These are phyloP conservation scores for Penicillium arizonense DNA, from an alignment of 495 filamentous ascomycete genomes.

Conservation along the genomic window DNA sequence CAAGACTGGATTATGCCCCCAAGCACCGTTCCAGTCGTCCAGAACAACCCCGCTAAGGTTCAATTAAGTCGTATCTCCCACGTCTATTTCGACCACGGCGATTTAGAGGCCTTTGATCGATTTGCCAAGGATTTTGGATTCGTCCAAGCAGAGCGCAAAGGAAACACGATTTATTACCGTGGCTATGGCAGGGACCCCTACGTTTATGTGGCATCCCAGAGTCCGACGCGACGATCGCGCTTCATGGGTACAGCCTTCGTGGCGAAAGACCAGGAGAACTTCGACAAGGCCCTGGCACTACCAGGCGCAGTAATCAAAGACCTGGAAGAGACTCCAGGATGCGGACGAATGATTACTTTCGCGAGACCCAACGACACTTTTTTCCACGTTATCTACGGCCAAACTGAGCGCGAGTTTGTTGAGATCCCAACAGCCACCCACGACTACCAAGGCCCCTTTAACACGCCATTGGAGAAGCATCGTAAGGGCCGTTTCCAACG, in stretches of 20 bases:
- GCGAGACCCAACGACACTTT: conserved; percentile 23
- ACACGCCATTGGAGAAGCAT: conserved; percentile 18
- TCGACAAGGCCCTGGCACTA: conserved; percentile 28
- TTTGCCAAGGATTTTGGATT: conserved; percentile 59
- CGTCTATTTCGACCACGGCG: conserved; percentile 55
- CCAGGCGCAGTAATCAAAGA: conserved; percentile 15
- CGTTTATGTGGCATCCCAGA: conserved; percentile 47
- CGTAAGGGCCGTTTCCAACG: conserved; percentile 21
- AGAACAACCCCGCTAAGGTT: conserved; percentile 26
- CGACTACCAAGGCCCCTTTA: conserved; percentile 9
- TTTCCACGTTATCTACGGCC: conserved; percentile 25
- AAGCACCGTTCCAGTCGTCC: conserved; percentile 4
- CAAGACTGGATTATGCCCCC: conserved; percentile 9
- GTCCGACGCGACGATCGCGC: conserved; percentile 29
- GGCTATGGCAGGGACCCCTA: conserved; percentile 57
- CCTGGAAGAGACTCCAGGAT: conserved; percentile 25
- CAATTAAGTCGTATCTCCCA: conserved; percentile 53
- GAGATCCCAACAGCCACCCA: conserved; percentile 4
- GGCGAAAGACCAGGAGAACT: conserved; percentile 53
- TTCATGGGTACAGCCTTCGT: conserved; percentile 54
- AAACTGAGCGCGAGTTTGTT: conserved; percentile 9
- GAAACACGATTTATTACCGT: conserved; percentile 54
- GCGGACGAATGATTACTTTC: conserved; percentile 23
- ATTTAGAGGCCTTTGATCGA: conserved; percentile 44
- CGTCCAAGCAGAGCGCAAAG: conserved; percentile 35